Evolutionary conservation across 306 rosid species (phyloP), one percentile per base, ranked within the genome.

Genomic region (Castanea crenata): DNA sequence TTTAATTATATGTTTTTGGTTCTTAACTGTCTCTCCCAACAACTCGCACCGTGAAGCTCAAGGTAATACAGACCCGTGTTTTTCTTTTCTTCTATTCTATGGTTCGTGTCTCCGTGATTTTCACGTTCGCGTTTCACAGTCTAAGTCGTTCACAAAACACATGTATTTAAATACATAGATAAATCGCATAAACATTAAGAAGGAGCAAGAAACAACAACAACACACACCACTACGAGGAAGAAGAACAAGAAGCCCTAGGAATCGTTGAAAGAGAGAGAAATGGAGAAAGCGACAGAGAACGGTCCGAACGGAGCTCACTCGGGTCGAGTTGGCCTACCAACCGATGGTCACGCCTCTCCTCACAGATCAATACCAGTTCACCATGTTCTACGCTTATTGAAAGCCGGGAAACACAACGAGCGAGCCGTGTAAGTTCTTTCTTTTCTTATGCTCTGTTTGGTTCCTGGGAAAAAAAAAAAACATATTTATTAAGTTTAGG

Each of bases 311-410:
- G 87, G 82, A 38, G 78, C 65, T 72, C 20, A 18, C 69, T 76
- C 87, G 6, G 63, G 58, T 82, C 87, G 68, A 85, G 76, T 35
- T 2, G 91, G 91, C 99, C 99, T 1, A 93, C 94, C 34, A 96
- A 96, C 31, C 99, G 5, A 93, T 96, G 97, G 98, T 96, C 6
- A 87, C 99, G 58, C 99, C 99, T 79, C 91, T 96, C 79, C 98
- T 96, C 65, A 96, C 92, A 41, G 99, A 96, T 87, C 99, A 90
- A 80, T 96, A 96, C 76, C 99, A 93, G 87, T 96, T 91, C 89
- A 96, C 99, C 76, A 96, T 96, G 99, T 98, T 98, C 77, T 96
- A 96, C 78, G 97, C 99, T 11, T 96, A 96, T 85, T 96, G 99
- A 96, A 90, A 87, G 96, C 99, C 70, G 94, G 97, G 86, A 96